Conservation (phyloP, 2,329 filamentous ascomycete genomes). For the Fusarium globosum region DNA sequence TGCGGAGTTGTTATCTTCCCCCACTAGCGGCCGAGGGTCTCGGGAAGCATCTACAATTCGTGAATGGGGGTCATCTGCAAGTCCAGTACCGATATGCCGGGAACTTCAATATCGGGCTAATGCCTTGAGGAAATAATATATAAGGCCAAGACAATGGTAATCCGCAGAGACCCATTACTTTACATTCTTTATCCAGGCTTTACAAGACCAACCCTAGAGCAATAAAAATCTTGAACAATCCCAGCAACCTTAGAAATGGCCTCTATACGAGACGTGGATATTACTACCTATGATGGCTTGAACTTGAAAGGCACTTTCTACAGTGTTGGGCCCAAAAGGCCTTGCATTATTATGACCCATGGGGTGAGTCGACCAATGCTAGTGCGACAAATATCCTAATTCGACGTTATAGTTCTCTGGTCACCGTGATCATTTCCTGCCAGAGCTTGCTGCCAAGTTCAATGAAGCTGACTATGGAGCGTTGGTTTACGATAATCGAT, state of each 20-base stretch:
- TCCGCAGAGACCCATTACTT: fast-evolving
- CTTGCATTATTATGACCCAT: not conserved
- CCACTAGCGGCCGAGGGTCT: not conserved
- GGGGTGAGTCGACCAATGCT: too few relatives aligned
- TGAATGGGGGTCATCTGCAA: not conserved
- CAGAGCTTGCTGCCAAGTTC: not conserved
- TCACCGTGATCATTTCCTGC: not conserved
- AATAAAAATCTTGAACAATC: not conserved
- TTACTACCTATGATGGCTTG: not conserved
- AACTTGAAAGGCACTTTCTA: not conserved
- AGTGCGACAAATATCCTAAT: too few relatives aligned
- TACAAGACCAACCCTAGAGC: fast-evolving
- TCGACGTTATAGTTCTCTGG: not conserved
- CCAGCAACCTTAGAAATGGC: not conserved
- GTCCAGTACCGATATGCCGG: not conserved
- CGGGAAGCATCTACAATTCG: fast-evolving
- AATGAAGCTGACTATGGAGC: not conserved
- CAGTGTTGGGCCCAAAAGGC: not conserved
- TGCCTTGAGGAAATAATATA: fast-evolving
- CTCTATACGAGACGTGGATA: not conserved
- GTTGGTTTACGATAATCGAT: not conserved
- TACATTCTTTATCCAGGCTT: too few relatives aligned
- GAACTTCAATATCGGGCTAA: fast-evolving
- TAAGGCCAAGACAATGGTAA: not conserved
- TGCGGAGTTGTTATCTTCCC: too few relatives aligned